phyloP scores from a whole-genome alignment of 805 yeast genomes.

The Barnettozyma vustinii region DNA sequence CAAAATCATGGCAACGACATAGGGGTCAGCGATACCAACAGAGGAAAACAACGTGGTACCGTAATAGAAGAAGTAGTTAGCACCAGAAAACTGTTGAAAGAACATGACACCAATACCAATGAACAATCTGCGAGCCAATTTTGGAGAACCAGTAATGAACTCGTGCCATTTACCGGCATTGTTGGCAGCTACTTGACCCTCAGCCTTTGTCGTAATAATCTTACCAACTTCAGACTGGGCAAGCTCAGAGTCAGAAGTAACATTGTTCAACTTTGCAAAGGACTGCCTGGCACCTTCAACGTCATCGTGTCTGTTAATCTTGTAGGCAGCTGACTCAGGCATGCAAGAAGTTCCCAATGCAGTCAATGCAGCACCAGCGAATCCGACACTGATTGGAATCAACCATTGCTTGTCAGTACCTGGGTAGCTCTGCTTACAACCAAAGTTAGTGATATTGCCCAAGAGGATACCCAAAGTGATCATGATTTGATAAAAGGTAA shows the following conservation, averaged over 20 bases:
- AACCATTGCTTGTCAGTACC: slow-evolving; percentile 62
- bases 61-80: slow-evolving; percentile 62
- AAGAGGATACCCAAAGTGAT: slow-evolving; percentile 67
- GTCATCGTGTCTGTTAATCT: slow-evolving; percentile 31
- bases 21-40: slow-evolving; percentile 53
- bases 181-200: slow-evolving; percentile 31
- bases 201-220: slow-evolving; percentile 35
- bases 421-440: slow-evolving; percentile 35
- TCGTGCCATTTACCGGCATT: slow-evolving; percentile 53
- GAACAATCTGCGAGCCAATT: slow-evolving; percentile 41
- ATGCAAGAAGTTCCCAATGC: slow-evolving; percentile 46
- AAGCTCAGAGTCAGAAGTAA: slow-evolving; percentile 40
- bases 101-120: slow-evolving; percentile 58
- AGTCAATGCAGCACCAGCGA: slow-evolving; percentile 32
- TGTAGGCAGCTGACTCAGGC: slow-evolving; percentile 70
- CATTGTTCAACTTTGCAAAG: slow-evolving; percentile 48
- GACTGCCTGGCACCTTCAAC: slow-evolving; percentile 50
- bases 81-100: slow-evolving; percentile 58
- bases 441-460: slow-evolving; percentile 64
- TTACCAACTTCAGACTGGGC: slow-evolving; percentile 41
- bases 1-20: slow-evolving; percentile 52
- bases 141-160: slow-evolving; percentile 58
- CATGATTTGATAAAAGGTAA: slow-evolving; percentile 63
- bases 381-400: slow-evolving; percentile 52
- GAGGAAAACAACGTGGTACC: slow-evolving; percentile 58